phyloP scores from a whole-genome alignment of 352 stramenopile genomes.

The Globisporangium paddicum region DNA sequence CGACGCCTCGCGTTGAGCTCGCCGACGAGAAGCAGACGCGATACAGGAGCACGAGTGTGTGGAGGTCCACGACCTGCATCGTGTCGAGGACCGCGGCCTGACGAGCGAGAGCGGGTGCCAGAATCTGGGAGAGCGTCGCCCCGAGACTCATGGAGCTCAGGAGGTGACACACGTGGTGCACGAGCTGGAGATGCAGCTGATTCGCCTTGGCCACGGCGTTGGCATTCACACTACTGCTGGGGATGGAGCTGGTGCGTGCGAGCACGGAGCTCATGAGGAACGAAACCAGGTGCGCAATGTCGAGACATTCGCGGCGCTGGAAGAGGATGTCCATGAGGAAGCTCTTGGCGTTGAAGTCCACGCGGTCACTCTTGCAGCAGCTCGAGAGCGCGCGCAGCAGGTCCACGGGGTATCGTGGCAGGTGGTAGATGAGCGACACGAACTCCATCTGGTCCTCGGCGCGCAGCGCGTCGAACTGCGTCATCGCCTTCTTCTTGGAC shows the following conservation, averaged over 20 bases:
- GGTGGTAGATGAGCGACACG: constrained; percentile 67
- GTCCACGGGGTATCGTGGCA: constrained; percentile 60
- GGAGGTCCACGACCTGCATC: constrained; percentile 39
- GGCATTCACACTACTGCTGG: neutral
- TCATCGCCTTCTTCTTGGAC: constrained; percentile 7
- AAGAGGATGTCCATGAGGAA: constrained; percentile 81
- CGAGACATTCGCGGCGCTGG: constrained; percentile 50
- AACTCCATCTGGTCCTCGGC: constrained; percentile 60
- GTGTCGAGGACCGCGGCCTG: constrained; percentile 31
- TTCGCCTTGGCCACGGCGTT: constrained; percentile 20
- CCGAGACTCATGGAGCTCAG: constrained; percentile 66
- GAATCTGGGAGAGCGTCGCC: constrained; percentile 59
- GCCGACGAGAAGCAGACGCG: constrained; percentile 43
- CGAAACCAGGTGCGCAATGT: constrained; percentile 72
- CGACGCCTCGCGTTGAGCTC: constrained; percentile 14
- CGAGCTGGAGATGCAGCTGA: constrained; percentile 43
- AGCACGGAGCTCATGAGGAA: constrained; percentile 78
- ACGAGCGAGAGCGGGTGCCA: constrained; percentile 51
- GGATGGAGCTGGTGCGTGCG: constrained; percentile 16
- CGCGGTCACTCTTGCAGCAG: constrained; percentile 64
- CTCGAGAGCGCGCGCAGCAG: constrained; percentile 65
- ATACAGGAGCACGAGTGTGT: constrained; percentile 64
- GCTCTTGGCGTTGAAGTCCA: constrained; percentile 69
- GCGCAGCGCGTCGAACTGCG: constrained; percentile 49
- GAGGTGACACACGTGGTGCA: constrained; percentile 59